A percentile compares a stretch with the other conserved stretches of the same genome.
Evolutionary conservation across 1,284 basidiomycete species (phyloP).

Genomic region (Erythrobasidium hasegawianum): DNA sequence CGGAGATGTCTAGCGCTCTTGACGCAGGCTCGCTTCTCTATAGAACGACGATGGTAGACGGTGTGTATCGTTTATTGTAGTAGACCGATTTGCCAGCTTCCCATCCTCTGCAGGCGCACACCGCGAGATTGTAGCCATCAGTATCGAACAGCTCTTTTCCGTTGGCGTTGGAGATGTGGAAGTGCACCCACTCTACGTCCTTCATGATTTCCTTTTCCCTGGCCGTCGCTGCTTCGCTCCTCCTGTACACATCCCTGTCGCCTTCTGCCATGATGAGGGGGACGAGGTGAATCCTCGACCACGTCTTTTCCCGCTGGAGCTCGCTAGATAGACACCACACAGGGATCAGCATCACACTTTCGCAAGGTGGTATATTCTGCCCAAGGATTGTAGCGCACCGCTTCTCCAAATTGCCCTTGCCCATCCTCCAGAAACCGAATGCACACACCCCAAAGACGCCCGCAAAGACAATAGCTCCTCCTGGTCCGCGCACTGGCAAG

Average conservation of each 20-base stretch:
- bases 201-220: conserved; percentile 93
- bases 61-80: conserved; percentile 77
- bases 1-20: too few relatives aligned
- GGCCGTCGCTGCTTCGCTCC: conserved; percentile 70
- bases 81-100: conserved; percentile 70
- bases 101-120: conserved; percentile 11
- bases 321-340: conserved; percentile 60
- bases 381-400: conserved; percentile 56
- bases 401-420: conserved; percentile 84
- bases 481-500: conserved; percentile 85
- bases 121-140: too few relatives aligned
- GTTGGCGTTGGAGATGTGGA: too few relatives aligned
- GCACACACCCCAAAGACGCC: conserved; percentile 78
- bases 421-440: conserved; percentile 89
- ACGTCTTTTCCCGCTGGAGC: conserved; percentile 84
- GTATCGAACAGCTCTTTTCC: too few relatives aligned
- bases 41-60: conserved; percentile 44
- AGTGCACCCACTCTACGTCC: conserved; percentile 73
- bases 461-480: conserved; percentile 79
- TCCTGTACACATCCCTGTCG: conserved; percentile 83
- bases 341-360: too few relatives aligned
- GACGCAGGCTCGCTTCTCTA: neutral
- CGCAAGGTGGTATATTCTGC: too few relatives aligned
- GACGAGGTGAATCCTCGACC: conserved; percentile 93
- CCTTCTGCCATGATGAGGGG: conserved; percentile 87